Conservation (phyloP, 192 early-diverging fungal species). For the Linderina pennispora region DNA sequence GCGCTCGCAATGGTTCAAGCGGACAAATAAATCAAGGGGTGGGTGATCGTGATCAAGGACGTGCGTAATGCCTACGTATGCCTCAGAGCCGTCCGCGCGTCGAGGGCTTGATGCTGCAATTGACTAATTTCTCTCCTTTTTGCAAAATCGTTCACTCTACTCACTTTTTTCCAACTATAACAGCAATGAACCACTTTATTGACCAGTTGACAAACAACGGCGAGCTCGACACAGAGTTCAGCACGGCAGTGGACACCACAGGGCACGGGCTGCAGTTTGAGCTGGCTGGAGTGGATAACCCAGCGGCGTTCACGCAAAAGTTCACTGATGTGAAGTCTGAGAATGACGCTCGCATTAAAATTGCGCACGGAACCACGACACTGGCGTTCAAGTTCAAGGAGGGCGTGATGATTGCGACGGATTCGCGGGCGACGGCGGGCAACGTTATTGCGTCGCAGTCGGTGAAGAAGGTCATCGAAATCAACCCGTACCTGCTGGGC, state of each 20-base stretch:
- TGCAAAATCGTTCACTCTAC: no score
- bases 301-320: constrained; percentile 76
- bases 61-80: no score
- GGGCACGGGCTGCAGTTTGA: constrained; percentile 7
- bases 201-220: constrained; percentile 24
- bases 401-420: constrained; percentile 91
- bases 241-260: background rate
- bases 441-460: constrained; percentile 76
- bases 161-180: background rate
- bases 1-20: no score
- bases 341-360: constrained; percentile 78
- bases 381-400: constrained; percentile 94
- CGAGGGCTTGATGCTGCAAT: background rate
- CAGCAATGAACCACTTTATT: constrained; percentile 31
- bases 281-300: constrained; percentile 51
- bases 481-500: constrained; percentile 95
- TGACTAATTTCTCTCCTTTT: background rate
- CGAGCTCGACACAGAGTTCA: constrained; percentile 1
- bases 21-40: background rate
- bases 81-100: no score
- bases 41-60: background rate
- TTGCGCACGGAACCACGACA: constrained; percentile 96
- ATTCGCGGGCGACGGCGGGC: constrained; percentile 94
- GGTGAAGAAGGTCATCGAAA: constrained; percentile 99
- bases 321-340: constrained; percentile 70